Base-by-base conservation (phyloP, 805 yeast species). In the Saccharomycopsis capsularis region DNA sequence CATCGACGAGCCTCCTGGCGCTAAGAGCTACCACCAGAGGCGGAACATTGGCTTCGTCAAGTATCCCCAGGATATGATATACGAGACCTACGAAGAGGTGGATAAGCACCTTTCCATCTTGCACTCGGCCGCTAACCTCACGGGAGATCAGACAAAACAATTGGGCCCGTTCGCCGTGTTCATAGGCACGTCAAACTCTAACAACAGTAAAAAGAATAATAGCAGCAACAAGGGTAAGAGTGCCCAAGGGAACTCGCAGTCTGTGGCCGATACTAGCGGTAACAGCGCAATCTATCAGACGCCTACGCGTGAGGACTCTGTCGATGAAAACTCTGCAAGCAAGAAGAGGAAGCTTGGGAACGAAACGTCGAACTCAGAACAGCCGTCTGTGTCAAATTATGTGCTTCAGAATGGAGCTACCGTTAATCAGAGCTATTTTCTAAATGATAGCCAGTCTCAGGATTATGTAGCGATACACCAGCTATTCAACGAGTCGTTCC, bases 141-240 rank as follows among this genome's bases (percentile, higher is more conserved):
- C 60, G 1, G 60, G 68, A 23, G 69, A 68, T 2, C 68, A 70
- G 37, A 81, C 87, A 0, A 71, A 75, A 65, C 58, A 74, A 3
- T 64, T 74, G 40, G 95, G 95, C 1, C 95, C 93, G 13, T 89
- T 87, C 68, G 95, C 95, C 1, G 93, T 86, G 0, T 86, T 88
- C 57, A 73, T 73, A 55, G 82, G 82, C 1, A n/a, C n/a, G n/a
- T n/a, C n/a, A n/a, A n/a, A n/a, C n/a, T n/a, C 3, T n/a, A 13
- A 16, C 4, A 35, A 43, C 18, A 34, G 6, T 16, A n/a, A 13
- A 15, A 16, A 39, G 29, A 38, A 32, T 29, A 23, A 24, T 21
- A 18, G 15, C 24, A 43, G 22, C 25, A 37, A n/a, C 16, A 37
- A 30, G 19, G 25, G 3, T 32, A 25, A 43, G 6, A 37, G 6